Evolutionary conservation across 2,329 filamentous ascomycete genomes (phyloP).

Genomic region (Monosporascus ibericus): DNA sequence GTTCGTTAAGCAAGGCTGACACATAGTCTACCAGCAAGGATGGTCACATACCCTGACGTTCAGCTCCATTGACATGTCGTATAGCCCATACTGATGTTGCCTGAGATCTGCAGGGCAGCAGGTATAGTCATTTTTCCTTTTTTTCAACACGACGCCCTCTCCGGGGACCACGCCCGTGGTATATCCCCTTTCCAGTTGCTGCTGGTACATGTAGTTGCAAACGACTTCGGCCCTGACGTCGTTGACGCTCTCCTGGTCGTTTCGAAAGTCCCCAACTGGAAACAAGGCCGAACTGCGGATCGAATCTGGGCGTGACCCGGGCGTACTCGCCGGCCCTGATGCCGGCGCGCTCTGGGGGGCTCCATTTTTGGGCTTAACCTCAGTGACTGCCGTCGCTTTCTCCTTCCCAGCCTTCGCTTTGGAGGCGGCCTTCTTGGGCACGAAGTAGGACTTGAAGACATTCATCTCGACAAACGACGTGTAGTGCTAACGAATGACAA

Average conservation of each 20-base stretch:
- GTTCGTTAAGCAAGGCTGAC: slow-evolving; percentile 6
- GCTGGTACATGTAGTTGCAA: slow-evolving; percentile 57
- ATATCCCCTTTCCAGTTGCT: slow-evolving; percentile 48
- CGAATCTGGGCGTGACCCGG: slow-evolving; percentile 8
- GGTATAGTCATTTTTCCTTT: slow-evolving; percentile 29
- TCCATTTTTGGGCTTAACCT: not conserved
- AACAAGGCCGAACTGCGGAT: slow-evolving; percentile 24
- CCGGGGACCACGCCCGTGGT: slow-evolving; percentile 29
- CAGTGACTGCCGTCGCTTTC: not conserved
- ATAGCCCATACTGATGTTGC: slow-evolving; percentile 28
- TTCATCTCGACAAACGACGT: slow-evolving; percentile 19
- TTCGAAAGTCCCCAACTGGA: slow-evolving; percentile 33
- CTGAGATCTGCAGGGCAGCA: slow-evolving; percentile 33
- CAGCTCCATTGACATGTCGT: slow-evolving; percentile 30
- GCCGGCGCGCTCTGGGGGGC: slow-evolving; percentile 1
- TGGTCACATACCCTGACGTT: slow-evolving; percentile 30
- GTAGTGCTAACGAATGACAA: slow-evolving; percentile 2
- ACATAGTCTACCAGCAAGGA: slow-evolving; percentile 4
- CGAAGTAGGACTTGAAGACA: slow-evolving; percentile 28
- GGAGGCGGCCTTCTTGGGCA: slow-evolving; percentile 17
- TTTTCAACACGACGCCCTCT: slow-evolving; percentile 35
- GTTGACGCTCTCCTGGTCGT: slow-evolving; percentile 37
- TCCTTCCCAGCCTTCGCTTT: slow-evolving; percentile 15
- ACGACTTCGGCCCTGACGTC: slow-evolving; percentile 56
- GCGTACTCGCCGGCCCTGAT: slow-evolving; percentile 3